Evolutionary conservation across 2,329 filamentous ascomycete species (phyloP).

Genomic region (Aspergillus nomiae): DNA sequence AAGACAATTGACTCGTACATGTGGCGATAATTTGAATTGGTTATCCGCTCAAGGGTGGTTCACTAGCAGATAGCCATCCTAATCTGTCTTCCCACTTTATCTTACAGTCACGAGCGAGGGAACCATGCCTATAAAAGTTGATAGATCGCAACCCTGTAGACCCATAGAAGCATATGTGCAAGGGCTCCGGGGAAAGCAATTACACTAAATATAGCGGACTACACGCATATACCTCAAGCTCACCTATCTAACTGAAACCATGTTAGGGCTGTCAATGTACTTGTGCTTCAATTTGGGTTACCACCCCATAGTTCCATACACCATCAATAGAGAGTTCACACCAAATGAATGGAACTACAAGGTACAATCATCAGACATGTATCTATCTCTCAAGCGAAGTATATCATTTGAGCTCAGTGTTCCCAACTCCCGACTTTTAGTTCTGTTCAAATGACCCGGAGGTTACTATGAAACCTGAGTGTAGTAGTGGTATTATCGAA

Average conservation of each 20-base stretch:
- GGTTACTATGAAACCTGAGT: no score
- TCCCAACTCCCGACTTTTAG: no score
- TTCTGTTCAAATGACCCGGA: no score
- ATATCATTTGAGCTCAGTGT: no score
- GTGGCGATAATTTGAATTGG: neutral
- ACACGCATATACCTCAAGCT: neutral
- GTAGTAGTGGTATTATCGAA: no score
- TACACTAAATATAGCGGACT: neutral
- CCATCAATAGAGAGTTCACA: no score
- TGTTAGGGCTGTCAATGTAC: neutral
- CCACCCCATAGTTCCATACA: no score
- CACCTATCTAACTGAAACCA: neutral
- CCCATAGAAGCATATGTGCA: neutral
- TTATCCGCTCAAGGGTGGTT: neutral
- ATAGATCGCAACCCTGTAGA: neutral
- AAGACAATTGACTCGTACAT: neutral
- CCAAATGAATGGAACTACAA: no score
- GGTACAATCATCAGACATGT: no score
- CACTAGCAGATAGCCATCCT: neutral
- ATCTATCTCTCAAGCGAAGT: no score
- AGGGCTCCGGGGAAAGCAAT: neutral
- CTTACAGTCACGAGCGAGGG: neutral
- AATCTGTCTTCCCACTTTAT: neutral
- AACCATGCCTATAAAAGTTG: neutral
- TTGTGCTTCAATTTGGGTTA: no score